A percentile compares a stretch with the other conserved stretches of the same genome.
phyloP scores from a whole-genome alignment of 345 rosid genomes.

The Leavenworthia alabamica region DNA sequence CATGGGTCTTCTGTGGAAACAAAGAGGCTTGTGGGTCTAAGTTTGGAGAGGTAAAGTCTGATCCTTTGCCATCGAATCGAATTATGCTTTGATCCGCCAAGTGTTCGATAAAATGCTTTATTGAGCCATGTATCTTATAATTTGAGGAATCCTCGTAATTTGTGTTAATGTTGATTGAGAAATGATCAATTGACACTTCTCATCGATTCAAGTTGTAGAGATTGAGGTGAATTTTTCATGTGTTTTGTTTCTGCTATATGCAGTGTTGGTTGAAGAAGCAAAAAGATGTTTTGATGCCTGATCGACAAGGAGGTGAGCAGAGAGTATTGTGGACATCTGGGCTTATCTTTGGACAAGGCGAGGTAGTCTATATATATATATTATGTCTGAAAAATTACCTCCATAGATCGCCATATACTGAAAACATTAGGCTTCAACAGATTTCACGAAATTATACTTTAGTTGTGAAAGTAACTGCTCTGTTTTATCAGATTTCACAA shows the following conservation, averaged over 20 bases:
- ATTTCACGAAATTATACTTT: background rate
- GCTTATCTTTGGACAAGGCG: conserved; percentile 81
- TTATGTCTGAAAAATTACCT: background rate
- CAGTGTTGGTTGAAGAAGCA: conserved; percentile 99
- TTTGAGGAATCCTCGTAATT: background rate
- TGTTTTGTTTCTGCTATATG: conserved; percentile 5
- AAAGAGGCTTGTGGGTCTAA: conserved; percentile 66
- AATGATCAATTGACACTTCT: too few relatives aligned
- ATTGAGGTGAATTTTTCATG: background rate
- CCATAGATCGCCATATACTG: background rate
- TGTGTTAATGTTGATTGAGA: background rate
- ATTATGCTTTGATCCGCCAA: background rate
- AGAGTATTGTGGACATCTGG: conserved; percentile 88
- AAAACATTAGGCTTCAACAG: too few relatives aligned
- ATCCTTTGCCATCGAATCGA: background rate
- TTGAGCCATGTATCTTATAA: background rate
- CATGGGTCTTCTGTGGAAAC: conserved; percentile 90
- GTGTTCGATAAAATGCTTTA: conserved; percentile 20
- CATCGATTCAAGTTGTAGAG: background rate
- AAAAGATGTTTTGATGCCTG: conserved; percentile 65
- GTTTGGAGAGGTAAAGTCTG: conserved; percentile 78
- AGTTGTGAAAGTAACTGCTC: background rate
- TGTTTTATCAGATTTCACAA: background rate
- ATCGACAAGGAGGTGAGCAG: conserved; percentile 49
- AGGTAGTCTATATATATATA: conserved; percentile 52